Conservation (phyloP, 345 rosid genomes). For the Hibiscus syriacus region DNA sequence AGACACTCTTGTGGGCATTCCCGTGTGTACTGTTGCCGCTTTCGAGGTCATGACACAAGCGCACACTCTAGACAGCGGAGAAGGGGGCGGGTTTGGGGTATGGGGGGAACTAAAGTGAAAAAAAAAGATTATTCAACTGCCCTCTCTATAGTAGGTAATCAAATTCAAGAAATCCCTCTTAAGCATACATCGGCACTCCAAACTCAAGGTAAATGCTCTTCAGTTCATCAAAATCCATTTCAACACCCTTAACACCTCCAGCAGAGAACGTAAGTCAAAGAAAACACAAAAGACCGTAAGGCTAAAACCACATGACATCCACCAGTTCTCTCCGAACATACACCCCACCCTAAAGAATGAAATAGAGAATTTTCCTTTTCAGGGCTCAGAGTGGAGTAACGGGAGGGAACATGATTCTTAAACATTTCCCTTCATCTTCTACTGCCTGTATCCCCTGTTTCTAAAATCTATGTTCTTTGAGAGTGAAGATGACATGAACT, state of each 20-base stretch:
- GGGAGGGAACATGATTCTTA: not conserved
- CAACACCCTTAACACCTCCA: not conserved
- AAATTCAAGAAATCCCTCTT: not conserved
- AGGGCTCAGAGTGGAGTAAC: not conserved
- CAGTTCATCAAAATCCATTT: not conserved
- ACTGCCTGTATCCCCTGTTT: not conserved
- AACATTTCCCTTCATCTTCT: not conserved
- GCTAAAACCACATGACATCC: not conserved
- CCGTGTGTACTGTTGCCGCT: no score
- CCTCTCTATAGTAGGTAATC: not conserved
- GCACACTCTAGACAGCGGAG: not conserved
- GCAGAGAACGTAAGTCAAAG: not conserved
- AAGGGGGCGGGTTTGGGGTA: not conserved
- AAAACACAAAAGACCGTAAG: not conserved
- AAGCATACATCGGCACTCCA: slow-evolving; percentile 3
- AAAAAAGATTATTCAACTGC: not conserved
- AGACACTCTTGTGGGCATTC: no score
- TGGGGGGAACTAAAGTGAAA: not conserved
- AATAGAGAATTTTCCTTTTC: not conserved
- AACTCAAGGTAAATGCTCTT: not conserved
- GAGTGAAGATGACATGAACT: not conserved
- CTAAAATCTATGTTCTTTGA: not conserved
- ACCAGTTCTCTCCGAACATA: not conserved
- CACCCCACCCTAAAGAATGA: not conserved
- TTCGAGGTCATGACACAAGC: not conserved